Conservation (phyloP, 2,329 filamentous ascomycete genomes). For the Aspergillus sojae region DNA sequence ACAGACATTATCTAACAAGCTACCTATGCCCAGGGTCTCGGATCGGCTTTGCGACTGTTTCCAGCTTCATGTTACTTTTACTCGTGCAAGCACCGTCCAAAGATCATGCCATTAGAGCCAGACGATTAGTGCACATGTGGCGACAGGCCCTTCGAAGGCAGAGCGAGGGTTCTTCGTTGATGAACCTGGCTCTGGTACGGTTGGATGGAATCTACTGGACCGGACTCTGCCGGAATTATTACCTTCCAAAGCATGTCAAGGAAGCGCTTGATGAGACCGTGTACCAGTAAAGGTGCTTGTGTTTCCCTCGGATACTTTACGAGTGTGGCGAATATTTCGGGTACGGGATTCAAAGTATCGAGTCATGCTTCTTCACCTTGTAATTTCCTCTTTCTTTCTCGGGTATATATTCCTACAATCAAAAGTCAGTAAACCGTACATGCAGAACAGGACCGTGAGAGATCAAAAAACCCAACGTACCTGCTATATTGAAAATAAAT, state of each 20-base stretch:
- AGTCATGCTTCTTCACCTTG: neutral
- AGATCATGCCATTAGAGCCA: conserved; percentile 16
- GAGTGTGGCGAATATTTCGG: neutral
- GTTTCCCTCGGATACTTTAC: neutral
- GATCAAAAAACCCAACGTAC: neutral
- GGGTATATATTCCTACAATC: neutral
- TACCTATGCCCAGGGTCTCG: conserved; percentile 16
- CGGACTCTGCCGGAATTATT: conserved; percentile 19
- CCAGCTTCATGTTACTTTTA: conserved; percentile 23
- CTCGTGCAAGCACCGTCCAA: conserved; percentile 22
- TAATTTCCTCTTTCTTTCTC: neutral
- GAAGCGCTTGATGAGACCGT: neutral
- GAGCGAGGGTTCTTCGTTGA: conserved; percentile 18
- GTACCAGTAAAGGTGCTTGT: neutral
- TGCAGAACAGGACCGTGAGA: neutral
- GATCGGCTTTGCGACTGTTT: conserved; percentile 23
- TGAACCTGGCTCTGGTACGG: conserved; percentile 23
- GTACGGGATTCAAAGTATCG: neutral
- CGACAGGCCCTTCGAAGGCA: conserved; percentile 20
- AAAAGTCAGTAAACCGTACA: neutral
- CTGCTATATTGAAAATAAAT: neutral
- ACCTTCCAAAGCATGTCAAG: conserved; percentile 16
- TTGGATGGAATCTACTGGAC: conserved; percentile 20
- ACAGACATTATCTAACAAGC: neutral
- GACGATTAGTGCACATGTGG: conserved; percentile 22